Evolutionary conservation across 768 basidiomycete genomes (phyloP), one percentile per base, ranked within the genome.

Genomic region (Daedaleopsis nitida): DNA sequence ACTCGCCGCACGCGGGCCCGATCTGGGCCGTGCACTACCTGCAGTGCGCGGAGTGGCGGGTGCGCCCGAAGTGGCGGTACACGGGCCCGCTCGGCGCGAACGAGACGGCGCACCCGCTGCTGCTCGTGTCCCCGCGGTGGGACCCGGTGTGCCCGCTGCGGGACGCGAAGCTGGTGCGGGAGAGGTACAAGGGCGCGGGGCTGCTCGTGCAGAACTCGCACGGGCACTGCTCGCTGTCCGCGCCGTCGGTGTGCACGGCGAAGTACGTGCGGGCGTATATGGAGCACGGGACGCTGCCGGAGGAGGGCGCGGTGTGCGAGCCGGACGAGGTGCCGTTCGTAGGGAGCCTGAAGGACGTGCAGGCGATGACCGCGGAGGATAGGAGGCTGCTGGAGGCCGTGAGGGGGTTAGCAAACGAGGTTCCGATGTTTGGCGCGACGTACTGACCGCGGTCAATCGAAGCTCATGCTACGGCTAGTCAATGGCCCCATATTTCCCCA

Each of bases 201-300:
- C 48, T 67, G 52, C 58, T 67, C 12, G 58, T 67, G 17, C 66
- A 67, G 58, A 58, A 64, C 57, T 67, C 66, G 27, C 61, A 62
- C 32, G 66, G 66, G 11, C 66, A 67, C 27, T 67, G 66, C 54
- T 67, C 66, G 44, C 27, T 59, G 13, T 39, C 58, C 1, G 59
- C 64, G 42, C 66, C 66, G n/a, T 65, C 64, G 38, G 37, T 67
- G 17, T 67, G 66, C 63, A 67, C 66, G 0, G 66, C 66, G 24
- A 64, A 60, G 59, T 57, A 67, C 38, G 48, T 67, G 10, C 39
- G 61, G 43, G 61, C 61, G 43, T 67, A 67, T 50, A 60, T 63
- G 55, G 59, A 53, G 27, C 44, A 67, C 37, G 66, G 66, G 55
- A 60, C 58, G 59, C 47, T 67, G 14, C 66, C 66, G 12, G 44